phyloP scores from a whole-genome alignment of 371 early-diverging fungal genomes.

The Actinomucor elegans region DNA sequence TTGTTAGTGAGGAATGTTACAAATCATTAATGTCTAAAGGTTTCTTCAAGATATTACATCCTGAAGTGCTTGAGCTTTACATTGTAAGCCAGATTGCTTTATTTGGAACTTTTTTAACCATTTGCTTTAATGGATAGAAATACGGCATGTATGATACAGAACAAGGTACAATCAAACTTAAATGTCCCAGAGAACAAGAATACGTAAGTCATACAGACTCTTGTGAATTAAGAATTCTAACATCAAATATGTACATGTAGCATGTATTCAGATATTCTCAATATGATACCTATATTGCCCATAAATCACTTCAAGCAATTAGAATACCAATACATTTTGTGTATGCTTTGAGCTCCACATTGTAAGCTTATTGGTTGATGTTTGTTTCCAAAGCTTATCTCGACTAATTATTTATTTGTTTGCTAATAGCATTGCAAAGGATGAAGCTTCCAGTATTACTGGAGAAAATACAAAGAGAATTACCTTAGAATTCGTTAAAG shows the following conservation, averaged over 20 bases:
- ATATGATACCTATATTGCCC: conserved; percentile 13
- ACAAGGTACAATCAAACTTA: conserved; percentile 40
- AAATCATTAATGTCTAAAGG: conserved; percentile 17
- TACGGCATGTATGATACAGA: conserved; percentile 45
- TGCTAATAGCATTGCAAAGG: conserved; percentile 6
- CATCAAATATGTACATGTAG: conserved; percentile 18
- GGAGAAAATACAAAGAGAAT: conserved; percentile 2
- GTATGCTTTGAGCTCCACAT: conserved; percentile 13
- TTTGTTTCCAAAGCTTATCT: no score
- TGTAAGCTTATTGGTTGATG: conserved; percentile 17
- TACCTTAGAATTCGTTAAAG: conserved; percentile 25
- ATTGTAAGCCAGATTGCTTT: no score
- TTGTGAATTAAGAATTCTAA: no score
- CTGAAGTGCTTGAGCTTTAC: conserved; percentile 38
- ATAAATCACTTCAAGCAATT: background rate
- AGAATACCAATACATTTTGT: conserved; percentile 21
- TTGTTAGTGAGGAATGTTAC: conserved; percentile 32
- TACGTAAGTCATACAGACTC: conserved; percentile 26
- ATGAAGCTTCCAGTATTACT: background rate
- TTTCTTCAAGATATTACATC: conserved; percentile 39
- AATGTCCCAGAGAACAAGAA: conserved; percentile 42
- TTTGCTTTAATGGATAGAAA: conserved; percentile 12
- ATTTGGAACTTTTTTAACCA: no score
- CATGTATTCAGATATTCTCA: conserved; percentile 17
- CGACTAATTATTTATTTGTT: background rate